Evolutionary conservation across 257 asterid species (phyloP).

Genomic region (Anisodus acutangulus): DNA sequence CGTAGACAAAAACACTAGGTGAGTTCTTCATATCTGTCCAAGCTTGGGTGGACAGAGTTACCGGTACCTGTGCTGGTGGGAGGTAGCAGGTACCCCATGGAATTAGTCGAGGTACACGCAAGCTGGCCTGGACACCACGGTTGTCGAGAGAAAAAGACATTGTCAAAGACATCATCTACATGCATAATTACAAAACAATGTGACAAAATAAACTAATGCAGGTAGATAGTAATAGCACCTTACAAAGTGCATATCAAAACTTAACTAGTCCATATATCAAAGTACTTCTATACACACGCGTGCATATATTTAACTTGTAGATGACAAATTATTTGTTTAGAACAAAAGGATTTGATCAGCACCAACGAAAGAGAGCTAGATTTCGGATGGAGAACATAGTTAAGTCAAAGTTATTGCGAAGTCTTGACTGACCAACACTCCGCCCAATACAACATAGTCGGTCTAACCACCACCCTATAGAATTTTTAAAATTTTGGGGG

Average conservation of each 20-base stretch:
- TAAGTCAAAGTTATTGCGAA: neutral
- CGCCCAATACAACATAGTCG: too few species aligned
- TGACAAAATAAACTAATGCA: constrained; percentile 8
- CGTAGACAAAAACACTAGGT: neutral
- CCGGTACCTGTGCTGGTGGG: neutral
- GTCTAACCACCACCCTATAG: too few species aligned
- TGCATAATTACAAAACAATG: neutral
- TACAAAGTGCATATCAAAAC: neutral
- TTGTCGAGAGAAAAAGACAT: neutral
- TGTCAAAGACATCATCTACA: neutral
- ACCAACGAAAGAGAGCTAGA: neutral
- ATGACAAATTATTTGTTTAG: neutral
- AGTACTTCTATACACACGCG: neutral
- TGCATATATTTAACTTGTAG: neutral
- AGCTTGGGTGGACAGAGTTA: neutral
- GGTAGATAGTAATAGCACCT: constrained; percentile 1
- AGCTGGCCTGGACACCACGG: neutral
- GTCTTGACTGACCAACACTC: too few species aligned
- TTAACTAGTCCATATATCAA: neutral
- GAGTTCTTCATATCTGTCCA: neutral
- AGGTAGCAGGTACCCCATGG: neutral
- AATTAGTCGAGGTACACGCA: neutral
- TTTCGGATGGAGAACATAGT: neutral
- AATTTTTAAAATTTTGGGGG: too few species aligned
- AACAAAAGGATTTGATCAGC: neutral